phyloP scores from a whole-genome alignment of 2,329 filamentous ascomycete genomes.

The Colletotrichum tanaceti region DNA sequence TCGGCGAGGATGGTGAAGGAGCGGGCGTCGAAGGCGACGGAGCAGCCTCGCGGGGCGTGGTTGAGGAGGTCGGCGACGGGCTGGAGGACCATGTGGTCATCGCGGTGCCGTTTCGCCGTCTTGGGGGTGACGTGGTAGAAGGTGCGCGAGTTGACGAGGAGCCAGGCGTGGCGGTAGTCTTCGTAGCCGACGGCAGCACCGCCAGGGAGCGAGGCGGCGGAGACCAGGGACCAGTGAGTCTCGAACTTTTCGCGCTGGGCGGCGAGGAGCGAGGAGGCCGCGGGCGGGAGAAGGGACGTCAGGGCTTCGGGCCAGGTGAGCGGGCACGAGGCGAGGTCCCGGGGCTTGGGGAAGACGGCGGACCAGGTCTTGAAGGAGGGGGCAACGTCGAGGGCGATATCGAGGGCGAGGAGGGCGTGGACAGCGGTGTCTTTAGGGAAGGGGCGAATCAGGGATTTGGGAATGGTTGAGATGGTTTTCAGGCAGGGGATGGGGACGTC shows the following conservation, averaged over 20 bases:
- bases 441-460: constrained; percentile 61
- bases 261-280: constrained; percentile 58
- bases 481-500: constrained; percentile 73
- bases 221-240: constrained; percentile 54
- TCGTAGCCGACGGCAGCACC: constrained; percentile 49
- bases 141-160: constrained; percentile 71
- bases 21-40: constrained; percentile 60
- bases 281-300: constrained; percentile 59
- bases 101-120: constrained; percentile 55
- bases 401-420: constrained; percentile 79
- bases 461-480: constrained; percentile 71
- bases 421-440: constrained; percentile 68
- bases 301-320: constrained; percentile 61
- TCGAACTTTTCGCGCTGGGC: constrained; percentile 63
- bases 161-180: constrained; percentile 66
- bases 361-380: constrained; percentile 68
- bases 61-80: constrained; percentile 81
- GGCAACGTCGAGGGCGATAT: constrained; percentile 67
- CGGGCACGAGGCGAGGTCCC: constrained; percentile 67
- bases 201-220: constrained; percentile 45
- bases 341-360: constrained; percentile 72
- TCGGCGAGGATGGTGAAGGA: constrained; percentile 68
- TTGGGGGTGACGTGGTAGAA: constrained; percentile 67
- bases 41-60: constrained; percentile 62
- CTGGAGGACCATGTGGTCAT: constrained; percentile 75